These are phyloP conservation scores for Xylaria digitata DNA, from an alignment of 2,329 filamentous ascomycete genomes.

Conservation along the genomic window DNA sequence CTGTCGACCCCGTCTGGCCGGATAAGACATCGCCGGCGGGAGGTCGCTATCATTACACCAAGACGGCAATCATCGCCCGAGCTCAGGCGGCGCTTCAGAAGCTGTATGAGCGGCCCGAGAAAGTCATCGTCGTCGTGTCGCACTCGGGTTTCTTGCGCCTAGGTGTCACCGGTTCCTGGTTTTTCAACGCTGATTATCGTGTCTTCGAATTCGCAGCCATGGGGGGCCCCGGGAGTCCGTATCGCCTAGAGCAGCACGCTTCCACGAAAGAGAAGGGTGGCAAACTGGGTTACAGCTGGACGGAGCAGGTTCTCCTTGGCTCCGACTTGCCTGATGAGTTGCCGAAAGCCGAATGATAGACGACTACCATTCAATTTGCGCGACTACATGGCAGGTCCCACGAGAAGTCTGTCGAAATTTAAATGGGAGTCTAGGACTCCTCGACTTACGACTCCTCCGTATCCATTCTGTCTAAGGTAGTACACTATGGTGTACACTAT, in stretches of 20 bases:
- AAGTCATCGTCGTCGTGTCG: constrained; percentile 71
- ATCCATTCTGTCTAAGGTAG: no score
- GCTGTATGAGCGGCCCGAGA: constrained; percentile 66
- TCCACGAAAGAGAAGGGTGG: constrained; percentile 60
- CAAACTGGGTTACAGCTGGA: constrained; percentile 62
- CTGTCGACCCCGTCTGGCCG: constrained; percentile 69
- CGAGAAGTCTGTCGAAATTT: no score
- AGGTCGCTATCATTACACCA: constrained; percentile 64
- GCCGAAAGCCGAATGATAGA: constrained; percentile 36
- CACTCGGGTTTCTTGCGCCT: constrained; percentile 73
- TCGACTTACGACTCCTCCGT: background rate
- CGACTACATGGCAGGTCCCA: background rate
- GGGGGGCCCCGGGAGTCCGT: constrained; percentile 45
- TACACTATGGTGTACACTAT: no score
- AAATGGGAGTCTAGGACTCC: no score
- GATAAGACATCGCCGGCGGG: constrained; percentile 66
- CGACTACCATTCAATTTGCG: background rate
- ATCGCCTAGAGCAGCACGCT: constrained; percentile 60
- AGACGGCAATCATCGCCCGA: constrained; percentile 64
- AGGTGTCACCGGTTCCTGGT: constrained; percentile 66
- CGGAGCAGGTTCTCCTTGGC: constrained; percentile 54
- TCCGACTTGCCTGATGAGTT: constrained; percentile 53
- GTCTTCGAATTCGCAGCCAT: constrained; percentile 64
- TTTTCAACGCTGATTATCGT: constrained; percentile 72
- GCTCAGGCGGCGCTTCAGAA: constrained; percentile 62